A percentile compares a stretch with the other conserved stretches of the same genome.
Evolutionary conservation across 2,329 filamentous ascomycete genomes (phyloP).

Genomic region (Boeremia lycopersici): DNA sequence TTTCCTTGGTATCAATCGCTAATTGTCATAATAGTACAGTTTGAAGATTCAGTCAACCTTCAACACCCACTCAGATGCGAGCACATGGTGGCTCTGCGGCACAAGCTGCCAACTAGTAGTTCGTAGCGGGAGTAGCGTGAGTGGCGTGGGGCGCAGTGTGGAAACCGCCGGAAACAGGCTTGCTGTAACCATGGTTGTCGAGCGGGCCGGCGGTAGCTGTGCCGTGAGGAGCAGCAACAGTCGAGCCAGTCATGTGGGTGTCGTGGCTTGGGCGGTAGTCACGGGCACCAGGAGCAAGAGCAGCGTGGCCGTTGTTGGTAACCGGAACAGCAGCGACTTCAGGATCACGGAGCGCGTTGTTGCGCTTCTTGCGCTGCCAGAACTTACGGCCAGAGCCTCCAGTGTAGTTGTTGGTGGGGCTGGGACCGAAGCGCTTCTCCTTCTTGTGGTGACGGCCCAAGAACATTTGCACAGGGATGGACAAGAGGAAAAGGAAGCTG

Average conservation of each 20-base stretch:
- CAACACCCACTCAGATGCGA: background rate
- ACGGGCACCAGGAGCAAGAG: constrained; percentile 31
- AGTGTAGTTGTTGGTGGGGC: constrained; percentile 71
- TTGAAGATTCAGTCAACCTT: constrained; percentile 3
- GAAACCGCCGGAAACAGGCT: constrained; percentile 49
- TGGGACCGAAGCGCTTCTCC: constrained; percentile 73
- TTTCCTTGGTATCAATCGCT: constrained; percentile 16
- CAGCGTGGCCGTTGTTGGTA: constrained; percentile 18
- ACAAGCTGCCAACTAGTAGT: constrained; percentile 25
- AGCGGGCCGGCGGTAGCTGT: constrained; percentile 8
- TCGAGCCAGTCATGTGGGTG: constrained; percentile 57
- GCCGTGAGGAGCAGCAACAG: constrained; percentile 47
- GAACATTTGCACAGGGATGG: constrained; percentile 70
- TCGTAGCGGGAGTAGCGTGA: constrained; percentile 39
- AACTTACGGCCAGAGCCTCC: constrained; percentile 60
- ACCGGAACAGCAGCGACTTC: constrained; percentile 42
- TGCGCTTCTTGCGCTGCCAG: constrained; percentile 50
- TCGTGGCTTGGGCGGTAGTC: constrained; percentile 56
- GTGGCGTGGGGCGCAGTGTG: constrained; percentile 54
- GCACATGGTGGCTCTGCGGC: background rate
- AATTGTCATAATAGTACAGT: constrained; percentile 13
- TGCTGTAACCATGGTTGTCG: constrained; percentile 38
- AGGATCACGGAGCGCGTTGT: constrained; percentile 48
- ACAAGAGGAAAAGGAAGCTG: constrained; percentile 76
- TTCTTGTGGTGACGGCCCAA: constrained; percentile 74